These are phyloP conservation scores for Entomortierella beljakovae DNA, from an alignment of 192 early-diverging fungal genomes.

Conservation along the genomic window DNA sequence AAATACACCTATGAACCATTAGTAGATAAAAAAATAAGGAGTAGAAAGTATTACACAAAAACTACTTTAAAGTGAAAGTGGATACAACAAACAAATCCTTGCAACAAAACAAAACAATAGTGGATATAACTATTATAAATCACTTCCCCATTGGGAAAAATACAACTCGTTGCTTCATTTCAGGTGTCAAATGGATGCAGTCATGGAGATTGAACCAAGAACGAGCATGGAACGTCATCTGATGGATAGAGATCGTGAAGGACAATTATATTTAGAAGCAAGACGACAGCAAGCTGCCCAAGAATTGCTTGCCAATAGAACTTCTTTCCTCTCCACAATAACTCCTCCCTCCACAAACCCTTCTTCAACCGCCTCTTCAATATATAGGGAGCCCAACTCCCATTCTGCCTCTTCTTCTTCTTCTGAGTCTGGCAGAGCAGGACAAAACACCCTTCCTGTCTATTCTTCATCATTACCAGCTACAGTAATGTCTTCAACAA, in stretches of 20 bases:
- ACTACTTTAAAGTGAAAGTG: too few relatives aligned
- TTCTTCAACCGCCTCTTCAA: slow-evolving; percentile 42
- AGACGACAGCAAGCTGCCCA: slow-evolving; percentile 32
- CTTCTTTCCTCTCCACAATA: slow-evolving; percentile 55
- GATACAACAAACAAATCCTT: too few relatives aligned
- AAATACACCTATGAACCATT: too few relatives aligned
- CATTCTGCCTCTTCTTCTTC: background rate
- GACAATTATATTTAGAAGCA: slow-evolving; percentile 42
- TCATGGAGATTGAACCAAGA: slow-evolving; percentile 31
- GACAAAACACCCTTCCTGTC: too few relatives aligned
- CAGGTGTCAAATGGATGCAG: slow-evolving; percentile 11
- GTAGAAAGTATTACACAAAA: too few relatives aligned
- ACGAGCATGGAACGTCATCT: slow-evolving; percentile 48
- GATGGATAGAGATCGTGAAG: slow-evolving; percentile 50
- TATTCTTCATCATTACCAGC: too few relatives aligned
- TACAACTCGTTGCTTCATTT: background rate
- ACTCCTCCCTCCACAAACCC: slow-evolving; percentile 46
- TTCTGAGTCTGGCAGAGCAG: slow-evolving; percentile 9
- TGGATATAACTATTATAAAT: too few relatives aligned
- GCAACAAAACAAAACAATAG: too few relatives aligned
- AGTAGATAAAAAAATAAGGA: too few relatives aligned
- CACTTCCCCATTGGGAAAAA: too few relatives aligned
- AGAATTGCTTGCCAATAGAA: slow-evolving; percentile 40
- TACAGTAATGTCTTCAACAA: background rate
- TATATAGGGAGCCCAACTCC: slow-evolving; percentile 23